Conservation (phyloP, 352 stramenopile species). For the Phytophthora agathidicida region DNA sequence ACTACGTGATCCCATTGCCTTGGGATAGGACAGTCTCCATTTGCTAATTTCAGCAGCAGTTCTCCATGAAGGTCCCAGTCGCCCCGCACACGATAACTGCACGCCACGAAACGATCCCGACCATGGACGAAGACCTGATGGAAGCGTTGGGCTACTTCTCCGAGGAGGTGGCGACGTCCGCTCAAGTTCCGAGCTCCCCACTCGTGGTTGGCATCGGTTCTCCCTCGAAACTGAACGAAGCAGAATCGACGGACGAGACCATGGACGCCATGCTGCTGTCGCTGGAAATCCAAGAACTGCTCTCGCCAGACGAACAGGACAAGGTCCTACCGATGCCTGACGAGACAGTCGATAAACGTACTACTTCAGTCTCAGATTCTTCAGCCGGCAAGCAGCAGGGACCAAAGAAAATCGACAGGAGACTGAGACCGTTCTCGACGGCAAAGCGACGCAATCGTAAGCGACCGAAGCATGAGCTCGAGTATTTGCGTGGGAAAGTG, state of each 20-base stretch:
- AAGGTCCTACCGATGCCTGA: background rate
- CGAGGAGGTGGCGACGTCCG: slow-evolving; percentile 4
- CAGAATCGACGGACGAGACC: background rate
- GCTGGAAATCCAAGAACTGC: slow-evolving; percentile 23
- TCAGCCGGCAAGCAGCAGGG: background rate
- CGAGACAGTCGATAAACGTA: background rate
- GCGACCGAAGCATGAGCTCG: slow-evolving; percentile 44
- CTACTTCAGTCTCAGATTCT: background rate
- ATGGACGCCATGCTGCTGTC: slow-evolving; percentile 29
- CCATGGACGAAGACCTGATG: slow-evolving; percentile 28
- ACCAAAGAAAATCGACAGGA: slow-evolving; percentile 26
- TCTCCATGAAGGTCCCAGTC: slow-evolving; percentile 2
- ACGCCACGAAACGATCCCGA: background rate
- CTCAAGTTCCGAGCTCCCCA: slow-evolving; percentile 9
- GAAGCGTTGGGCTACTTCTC: slow-evolving; percentile 32
- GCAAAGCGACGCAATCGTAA: slow-evolving; percentile 29
- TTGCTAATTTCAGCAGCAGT: slow-evolving; percentile 20
- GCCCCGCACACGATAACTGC: background rate
- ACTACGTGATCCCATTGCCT: slow-evolving; percentile 1
- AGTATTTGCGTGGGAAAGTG: slow-evolving; percentile 34
- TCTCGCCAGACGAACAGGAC: slow-evolving; percentile 7
- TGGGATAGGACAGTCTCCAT: slow-evolving; percentile 15
- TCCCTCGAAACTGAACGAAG: background rate
- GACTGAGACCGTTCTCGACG: slow-evolving; percentile 21
- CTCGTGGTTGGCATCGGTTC: background rate